A percentile compares a stretch with the other conserved stretches of the same genome.
Evolutionary conservation across 192 early-diverging fungal species (phyloP).

Genomic region (Geosiphon pyriformis): DNA sequence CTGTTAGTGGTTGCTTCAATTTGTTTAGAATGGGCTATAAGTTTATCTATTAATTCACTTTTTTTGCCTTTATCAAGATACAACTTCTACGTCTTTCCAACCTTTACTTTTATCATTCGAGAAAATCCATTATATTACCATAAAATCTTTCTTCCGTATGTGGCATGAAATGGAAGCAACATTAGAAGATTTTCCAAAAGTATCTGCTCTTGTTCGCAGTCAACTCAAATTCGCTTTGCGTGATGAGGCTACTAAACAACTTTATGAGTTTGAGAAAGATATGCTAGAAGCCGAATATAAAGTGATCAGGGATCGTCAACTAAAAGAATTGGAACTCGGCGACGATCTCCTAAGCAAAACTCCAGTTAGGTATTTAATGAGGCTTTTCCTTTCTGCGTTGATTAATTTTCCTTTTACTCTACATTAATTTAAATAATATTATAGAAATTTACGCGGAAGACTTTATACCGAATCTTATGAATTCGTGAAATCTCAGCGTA

Average conservation of each 20-base stretch:
- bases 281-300: slow-evolving; percentile 59
- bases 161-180: slow-evolving; percentile 63
- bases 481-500: slow-evolving; percentile 64
- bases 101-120: slow-evolving; percentile 60
- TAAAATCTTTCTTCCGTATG: slow-evolving; percentile 51
- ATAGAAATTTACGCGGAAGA: slow-evolving; percentile 57
- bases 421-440: neutral
- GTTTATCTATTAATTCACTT: slow-evolving; percentile 8
- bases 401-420: neutral
- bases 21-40: neutral
- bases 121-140: slow-evolving; percentile 46
- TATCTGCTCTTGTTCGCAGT: slow-evolving; percentile 54
- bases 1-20: slow-evolving; percentile 38
- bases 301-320: slow-evolving; percentile 55
- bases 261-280: slow-evolving; percentile 50
- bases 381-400: slow-evolving; percentile 3
- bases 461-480: slow-evolving; percentile 65
- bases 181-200: slow-evolving; percentile 42
- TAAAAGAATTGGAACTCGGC: slow-evolving; percentile 64
- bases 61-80: slow-evolving; percentile 32
- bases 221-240: slow-evolving; percentile 50
- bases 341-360: slow-evolving; percentile 55
- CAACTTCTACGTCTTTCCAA: slow-evolving; percentile 50
- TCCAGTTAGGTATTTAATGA: slow-evolving; percentile 49
- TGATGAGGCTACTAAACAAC: slow-evolving; percentile 26